phyloP scores from a whole-genome alignment of 805 yeast genomes.

The Starmerella cellae region DNA sequence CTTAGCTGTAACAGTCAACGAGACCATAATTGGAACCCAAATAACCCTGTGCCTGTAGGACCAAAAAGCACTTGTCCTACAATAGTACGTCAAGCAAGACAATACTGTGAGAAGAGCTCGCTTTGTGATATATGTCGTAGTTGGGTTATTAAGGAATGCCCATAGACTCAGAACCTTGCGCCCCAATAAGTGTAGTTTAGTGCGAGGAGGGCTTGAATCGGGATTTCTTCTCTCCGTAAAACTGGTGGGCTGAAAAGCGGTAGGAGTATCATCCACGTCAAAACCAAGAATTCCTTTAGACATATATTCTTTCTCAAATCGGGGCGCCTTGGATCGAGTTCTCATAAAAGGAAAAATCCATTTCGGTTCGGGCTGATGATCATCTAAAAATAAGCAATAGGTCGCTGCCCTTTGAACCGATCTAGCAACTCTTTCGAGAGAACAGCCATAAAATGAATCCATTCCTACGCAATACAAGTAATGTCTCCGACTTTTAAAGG shows the following conservation, averaged over 20 bases:
- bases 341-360: slow-evolving; percentile 7
- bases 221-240: slow-evolving; percentile 17
- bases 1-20: slow-evolving; percentile 21
- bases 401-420: not conserved
- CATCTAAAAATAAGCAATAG: slow-evolving; percentile 8
- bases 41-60: slow-evolving; percentile 20
- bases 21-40: slow-evolving; percentile 26
- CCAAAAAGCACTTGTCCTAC: slow-evolving; percentile 20
- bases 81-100: slow-evolving; percentile 17
- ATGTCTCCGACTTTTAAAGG: slow-evolving; percentile 1
- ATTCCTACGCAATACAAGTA: slow-evolving; percentile 1
- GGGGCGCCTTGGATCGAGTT: slow-evolving; percentile 3
- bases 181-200: slow-evolving; percentile 19
- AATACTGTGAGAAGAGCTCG: slow-evolving; percentile 16
- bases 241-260: not conserved
- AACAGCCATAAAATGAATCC: slow-evolving; percentile 8
- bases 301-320: slow-evolving; percentile 9
- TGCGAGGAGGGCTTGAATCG: slow-evolving; percentile 23
- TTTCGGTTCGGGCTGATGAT: slow-evolving; percentile 1
- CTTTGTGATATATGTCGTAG: slow-evolving; percentile 17
- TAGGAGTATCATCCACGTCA: not conserved
- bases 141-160: slow-evolving; percentile 1
- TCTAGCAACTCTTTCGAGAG: not conserved
- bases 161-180: not conserved
- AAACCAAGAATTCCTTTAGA: not conserved